Evolutionary conservation across 176 grass and related monocot genomes (phyloP).

Genomic region (Thinopyrum elongatum): DNA sequence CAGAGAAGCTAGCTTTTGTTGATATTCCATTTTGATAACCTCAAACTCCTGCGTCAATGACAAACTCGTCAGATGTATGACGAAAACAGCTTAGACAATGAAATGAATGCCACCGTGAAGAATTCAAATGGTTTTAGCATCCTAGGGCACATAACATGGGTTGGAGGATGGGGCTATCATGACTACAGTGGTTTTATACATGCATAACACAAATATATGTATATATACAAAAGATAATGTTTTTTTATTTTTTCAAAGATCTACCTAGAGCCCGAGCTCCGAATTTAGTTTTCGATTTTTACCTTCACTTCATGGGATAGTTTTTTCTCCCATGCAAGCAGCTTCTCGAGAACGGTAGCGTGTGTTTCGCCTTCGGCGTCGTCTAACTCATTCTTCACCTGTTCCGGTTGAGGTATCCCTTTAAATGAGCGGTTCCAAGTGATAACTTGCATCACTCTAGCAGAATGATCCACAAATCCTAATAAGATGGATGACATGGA

Average conservation of each 20-base stretch:
- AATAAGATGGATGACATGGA: conserved; percentile 5
- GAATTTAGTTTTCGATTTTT: neutral
- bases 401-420: conserved; percentile 46
- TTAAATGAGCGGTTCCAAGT: conserved; percentile 94
- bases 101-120: neutral
- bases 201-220: neutral
- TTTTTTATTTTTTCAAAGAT: neutral
- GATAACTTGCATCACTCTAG: conserved; percentile 85
- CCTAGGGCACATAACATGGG: neutral
- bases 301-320: conserved; percentile 93
- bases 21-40: conserved; percentile 79
- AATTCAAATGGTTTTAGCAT: conserved; percentile 19
- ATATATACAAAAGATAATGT: neutral
- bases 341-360: conserved; percentile 79
- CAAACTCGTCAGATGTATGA: conserved; percentile 9
- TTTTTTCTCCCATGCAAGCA: conserved; percentile 96
- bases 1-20: conserved; percentile 61
- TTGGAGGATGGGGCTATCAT: conserved; percentile 7
- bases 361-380: conserved; percentile 80
- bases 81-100: neutral
- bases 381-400: conserved; percentile 55
- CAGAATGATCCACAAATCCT: conserved; percentile 94
- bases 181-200: conserved; percentile 2
- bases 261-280: neutral
- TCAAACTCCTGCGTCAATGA: conserved; percentile 62